Base-by-base conservation (phyloP, 768 basidiomycete species). In the Coprinopsis cinerea region DNA sequence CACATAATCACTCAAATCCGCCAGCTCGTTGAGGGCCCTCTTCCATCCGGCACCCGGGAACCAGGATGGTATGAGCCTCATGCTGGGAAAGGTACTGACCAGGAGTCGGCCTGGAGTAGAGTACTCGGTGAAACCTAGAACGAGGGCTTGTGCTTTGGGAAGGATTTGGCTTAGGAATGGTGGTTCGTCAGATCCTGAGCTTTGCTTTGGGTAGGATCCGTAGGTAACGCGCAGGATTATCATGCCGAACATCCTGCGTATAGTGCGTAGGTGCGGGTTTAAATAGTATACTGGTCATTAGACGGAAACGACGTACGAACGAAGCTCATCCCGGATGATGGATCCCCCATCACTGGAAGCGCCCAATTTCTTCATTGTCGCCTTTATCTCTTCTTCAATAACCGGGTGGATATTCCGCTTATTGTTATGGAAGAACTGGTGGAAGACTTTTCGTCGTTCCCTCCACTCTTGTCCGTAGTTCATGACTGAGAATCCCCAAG, bases 401-500 rank as follows among this genome's bases (percentile, higher is more conserved):
- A 54, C 51, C 3, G 58, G 58, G 32, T 57, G 57, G 36, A 61
- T 50, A 6, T 60, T 54, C 15, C 54, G 57, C 25, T 57, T 58
- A 42, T 59, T 60, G 20, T n/a, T n/a, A n/a, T 57, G 54, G 48
- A 66, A 51, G 1, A 56, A 54, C 46, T 63, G 59, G 2, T 61
- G 60, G n/a, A 54, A 56, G 3, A 59, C 57, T 30, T 59, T 55
- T 30, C 65, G 61, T 48, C 59, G 60, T 20, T 57, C 56, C n/a
- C 59, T 51, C 65, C 65, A 66, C 24, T 49, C 52, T n/a, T 61
- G 52, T 11, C 58, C 61, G 48, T 66, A 66, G 0, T 60, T 57
- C 13, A 60, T 56, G 48, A 62, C 55, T 14, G 60, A 53, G 20
- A 64, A 4, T 66, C 70, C 47, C 40, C 48, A 54, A 7, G 7